A percentile compares a stretch with the other conserved stretches of the same genome.
Evolutionary conservation across 352 stramenopile species (phyloP).

Genomic region (Phytophthora europaea): DNA sequence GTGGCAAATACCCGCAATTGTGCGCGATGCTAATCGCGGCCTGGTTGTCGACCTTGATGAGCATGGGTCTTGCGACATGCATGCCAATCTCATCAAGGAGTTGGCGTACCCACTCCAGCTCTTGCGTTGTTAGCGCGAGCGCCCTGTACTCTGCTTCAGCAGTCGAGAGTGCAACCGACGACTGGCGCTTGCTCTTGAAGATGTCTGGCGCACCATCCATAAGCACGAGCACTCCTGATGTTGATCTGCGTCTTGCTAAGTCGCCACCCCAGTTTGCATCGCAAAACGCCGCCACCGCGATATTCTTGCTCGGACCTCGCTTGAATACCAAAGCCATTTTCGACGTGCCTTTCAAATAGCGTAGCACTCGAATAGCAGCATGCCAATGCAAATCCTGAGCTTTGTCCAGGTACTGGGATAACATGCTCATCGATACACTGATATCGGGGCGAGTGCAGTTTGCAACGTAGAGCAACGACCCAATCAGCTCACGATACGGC

Average conservation of each 20-base stretch:
- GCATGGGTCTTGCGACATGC: neutral
- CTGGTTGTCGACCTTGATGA: neutral
- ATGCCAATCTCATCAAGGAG: slow-evolving; percentile 17
- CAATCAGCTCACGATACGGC: neutral
- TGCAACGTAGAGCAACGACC: slow-evolving; percentile 23
- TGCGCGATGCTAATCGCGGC: neutral
- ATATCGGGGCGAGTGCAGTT: slow-evolving; percentile 28
- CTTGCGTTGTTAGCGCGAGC: slow-evolving; percentile 21
- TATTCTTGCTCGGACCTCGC: neutral
- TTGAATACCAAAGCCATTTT: slow-evolving; percentile 10
- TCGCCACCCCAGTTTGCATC: slow-evolving; percentile 38
- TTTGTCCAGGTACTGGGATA: slow-evolving; percentile 30
- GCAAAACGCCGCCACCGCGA: slow-evolving; percentile 6
- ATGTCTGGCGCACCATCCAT: slow-evolving; percentile 19
- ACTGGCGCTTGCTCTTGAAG: slow-evolving; percentile 27
- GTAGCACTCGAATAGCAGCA: slow-evolving; percentile 21
- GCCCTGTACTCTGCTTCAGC: slow-evolving; percentile 38
- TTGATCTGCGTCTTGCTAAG: slow-evolving; percentile 13
- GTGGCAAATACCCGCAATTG: neutral
- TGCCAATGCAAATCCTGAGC: slow-evolving; percentile 23
- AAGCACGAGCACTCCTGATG: slow-evolving; percentile 29
- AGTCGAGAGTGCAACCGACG: slow-evolving; percentile 21
- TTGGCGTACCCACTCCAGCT: slow-evolving; percentile 26
- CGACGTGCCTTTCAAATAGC: slow-evolving; percentile 26
- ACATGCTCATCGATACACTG: neutral